Evolutionary conservation across 2,329 filamentous ascomycete species (phyloP), one percentile per base, ranked within the genome.

Genomic region (Alternaria novae-zelandiae): DNA sequence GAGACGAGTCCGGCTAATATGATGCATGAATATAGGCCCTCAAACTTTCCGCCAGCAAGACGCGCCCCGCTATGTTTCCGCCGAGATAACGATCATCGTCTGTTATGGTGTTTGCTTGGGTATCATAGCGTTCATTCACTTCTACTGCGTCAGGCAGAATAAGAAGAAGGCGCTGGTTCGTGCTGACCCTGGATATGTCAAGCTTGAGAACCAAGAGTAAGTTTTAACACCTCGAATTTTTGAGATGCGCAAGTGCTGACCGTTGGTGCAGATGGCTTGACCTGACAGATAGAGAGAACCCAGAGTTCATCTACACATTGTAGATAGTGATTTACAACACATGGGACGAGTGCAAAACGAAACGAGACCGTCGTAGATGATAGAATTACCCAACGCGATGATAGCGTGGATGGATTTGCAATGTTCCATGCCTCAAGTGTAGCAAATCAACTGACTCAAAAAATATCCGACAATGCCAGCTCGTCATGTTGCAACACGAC

Each of bases 121-220:
- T 3, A 84, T 88, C 61, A 71, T 91, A 60, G 65, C 83, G 0
- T 90, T 90, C 70, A 89, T 91, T 58, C 89, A 87, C 77, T 84
- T 82, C 73, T 91, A 87, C 83, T 91, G 86, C 73, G 79, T 81
- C 11, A 75, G 76, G 20, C 83, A 89, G 79, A 92, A 92, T 68
- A 78, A 75, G 65, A 84, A 85, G 77, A 91, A 91, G 80, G 86
- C 83, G 0, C 71, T 72, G 8, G 71, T 87, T 15, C 78, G 87
- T 45, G 83, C 83, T 1, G 79, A 81, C 54, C 85, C 87, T 0
- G 85, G 82, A 2, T 91, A 91, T 74, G 81, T 82, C 23, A 88
- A 85, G 76, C 65, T 91, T 57, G 87, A 88, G 74, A 90, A 91
- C 65, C 88, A 91, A 76, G 89, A 91, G 82, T 91, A 75, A 66